Evolutionary conservation across 73 alveolate genomes (phyloP).

Genomic region (Paramecium bursaria): DNA sequence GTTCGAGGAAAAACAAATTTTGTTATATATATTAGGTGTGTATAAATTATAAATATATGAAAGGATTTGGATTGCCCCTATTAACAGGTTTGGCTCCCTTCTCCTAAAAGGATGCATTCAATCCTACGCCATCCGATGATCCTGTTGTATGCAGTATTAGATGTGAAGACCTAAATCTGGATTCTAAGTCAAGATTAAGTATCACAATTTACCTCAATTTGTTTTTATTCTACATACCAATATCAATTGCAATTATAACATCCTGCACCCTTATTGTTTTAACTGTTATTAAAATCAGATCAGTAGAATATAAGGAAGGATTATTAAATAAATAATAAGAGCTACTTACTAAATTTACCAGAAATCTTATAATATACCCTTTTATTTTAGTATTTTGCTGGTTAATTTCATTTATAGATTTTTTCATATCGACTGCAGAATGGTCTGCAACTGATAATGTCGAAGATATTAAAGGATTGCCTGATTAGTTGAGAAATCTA

Average conservation of each 20-base stretch:
- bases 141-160: conserved; percentile 23
- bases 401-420: conserved; percentile 2
- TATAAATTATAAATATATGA: neutral
- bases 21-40: neutral
- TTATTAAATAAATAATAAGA: conserved; percentile 14
- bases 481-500: no score
- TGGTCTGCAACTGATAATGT: neutral
- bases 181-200: neutral
- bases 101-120: neutral
- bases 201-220: conserved; percentile 11
- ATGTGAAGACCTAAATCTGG: neutral
- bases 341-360: neutral
- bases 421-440: neutral
- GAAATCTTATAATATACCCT: conserved; percentile 10
- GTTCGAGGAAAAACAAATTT: conserved; percentile 10
- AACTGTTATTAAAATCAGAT: neutral
- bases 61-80: neutral
- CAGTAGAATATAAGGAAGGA: neutral
- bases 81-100: neutral
- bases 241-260: neutral
- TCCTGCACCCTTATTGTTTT: neutral
- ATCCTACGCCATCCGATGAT: conserved; percentile 12
- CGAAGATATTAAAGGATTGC: neutral
- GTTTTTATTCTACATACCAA: conserved; percentile 15
- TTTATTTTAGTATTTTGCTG: conserved; percentile 4